These are phyloP conservation scores for Myriosclerotinia curreyana DNA, from an alignment of 2,329 filamentous ascomycete species.

Conservation along the genomic window DNA sequence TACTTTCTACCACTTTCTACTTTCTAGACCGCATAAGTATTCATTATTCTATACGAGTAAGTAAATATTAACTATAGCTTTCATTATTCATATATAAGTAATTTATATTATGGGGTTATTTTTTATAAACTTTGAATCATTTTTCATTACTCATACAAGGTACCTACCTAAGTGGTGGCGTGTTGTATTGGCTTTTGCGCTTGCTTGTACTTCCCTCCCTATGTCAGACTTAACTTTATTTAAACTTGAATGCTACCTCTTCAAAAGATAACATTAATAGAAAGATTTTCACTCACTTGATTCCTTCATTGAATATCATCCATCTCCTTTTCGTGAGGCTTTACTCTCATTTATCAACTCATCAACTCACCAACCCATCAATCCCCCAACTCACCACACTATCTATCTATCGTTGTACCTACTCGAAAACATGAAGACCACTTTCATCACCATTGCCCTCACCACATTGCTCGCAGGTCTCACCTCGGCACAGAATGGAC, in stretches of 20 bases:
- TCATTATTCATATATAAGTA: too few species aligned
- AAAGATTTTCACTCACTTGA: background rate
- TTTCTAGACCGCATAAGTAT: too few species aligned
- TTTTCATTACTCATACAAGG: too few species aligned
- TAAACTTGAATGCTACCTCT: conserved; percentile 4
- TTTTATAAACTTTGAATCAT: too few species aligned
- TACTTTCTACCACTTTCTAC: too few species aligned
- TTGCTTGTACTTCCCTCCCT: too few species aligned
- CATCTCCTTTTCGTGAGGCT: background rate
- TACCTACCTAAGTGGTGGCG: too few species aligned
- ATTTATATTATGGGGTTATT: too few species aligned
- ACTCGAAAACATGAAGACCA: conserved; percentile 25
- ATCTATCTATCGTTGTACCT: background rate
- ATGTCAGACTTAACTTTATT: too few species aligned
- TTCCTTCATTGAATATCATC: background rate
- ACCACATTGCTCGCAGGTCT: conserved; percentile 53
- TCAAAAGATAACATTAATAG: background rate
- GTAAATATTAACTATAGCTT: too few species aligned
- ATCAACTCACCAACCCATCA: background rate
- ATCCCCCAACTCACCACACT: background rate
- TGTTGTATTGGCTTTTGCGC: background rate
- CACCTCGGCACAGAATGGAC: conserved; percentile 48
- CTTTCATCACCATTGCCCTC: conserved; percentile 40
- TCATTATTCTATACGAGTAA: too few species aligned
- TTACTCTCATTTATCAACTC: background rate